Conservation (phyloP, 169 alveolate genomes). For the Theileria sp. region DNA sequence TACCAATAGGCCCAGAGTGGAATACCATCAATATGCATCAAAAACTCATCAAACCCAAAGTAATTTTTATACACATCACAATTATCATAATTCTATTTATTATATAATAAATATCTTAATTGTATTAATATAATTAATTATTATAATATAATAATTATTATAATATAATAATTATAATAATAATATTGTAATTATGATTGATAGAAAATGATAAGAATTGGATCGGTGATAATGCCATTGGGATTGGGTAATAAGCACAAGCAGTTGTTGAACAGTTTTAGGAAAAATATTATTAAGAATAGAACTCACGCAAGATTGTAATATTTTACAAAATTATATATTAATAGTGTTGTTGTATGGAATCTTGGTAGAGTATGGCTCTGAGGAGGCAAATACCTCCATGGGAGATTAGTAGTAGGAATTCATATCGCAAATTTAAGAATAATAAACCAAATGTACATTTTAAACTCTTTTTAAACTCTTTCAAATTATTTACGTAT, state of each 20-base stretch:
- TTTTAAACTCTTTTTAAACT: background rate
- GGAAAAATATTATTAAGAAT: slow-evolving; percentile 43
- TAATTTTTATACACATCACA: slow-evolving; percentile 27
- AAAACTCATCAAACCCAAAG: slow-evolving; percentile 82
- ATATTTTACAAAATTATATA: background rate
- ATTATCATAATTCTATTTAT: too few species aligned
- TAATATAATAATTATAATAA: background rate
- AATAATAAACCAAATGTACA: background rate
- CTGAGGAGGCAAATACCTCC: slow-evolving; percentile 48
- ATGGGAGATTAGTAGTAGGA: slow-evolving; percentile 58
- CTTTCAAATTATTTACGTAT: background rate
- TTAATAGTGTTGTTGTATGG: background rate
- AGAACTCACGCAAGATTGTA: slow-evolving; percentile 50
- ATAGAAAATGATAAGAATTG: slow-evolving; percentile 48
- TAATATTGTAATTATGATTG: too few species aligned
- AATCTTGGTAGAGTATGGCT: background rate
- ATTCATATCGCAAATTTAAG: slow-evolving; percentile 33
- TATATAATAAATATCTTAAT: too few species aligned
- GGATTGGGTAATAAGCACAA: slow-evolving; percentile 42
- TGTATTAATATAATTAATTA: too few species aligned
- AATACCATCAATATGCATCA: slow-evolving; percentile 79
- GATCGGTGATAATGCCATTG: slow-evolving; percentile 63
- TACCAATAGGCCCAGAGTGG: slow-evolving; percentile 80
- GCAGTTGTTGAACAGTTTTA: slow-evolving; percentile 24
- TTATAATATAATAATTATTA: too few species aligned